Evolutionary conservation across 495 filamentous ascomycete species (phyloP).

Genomic region (Xanthoparmelia taractica): DNA sequence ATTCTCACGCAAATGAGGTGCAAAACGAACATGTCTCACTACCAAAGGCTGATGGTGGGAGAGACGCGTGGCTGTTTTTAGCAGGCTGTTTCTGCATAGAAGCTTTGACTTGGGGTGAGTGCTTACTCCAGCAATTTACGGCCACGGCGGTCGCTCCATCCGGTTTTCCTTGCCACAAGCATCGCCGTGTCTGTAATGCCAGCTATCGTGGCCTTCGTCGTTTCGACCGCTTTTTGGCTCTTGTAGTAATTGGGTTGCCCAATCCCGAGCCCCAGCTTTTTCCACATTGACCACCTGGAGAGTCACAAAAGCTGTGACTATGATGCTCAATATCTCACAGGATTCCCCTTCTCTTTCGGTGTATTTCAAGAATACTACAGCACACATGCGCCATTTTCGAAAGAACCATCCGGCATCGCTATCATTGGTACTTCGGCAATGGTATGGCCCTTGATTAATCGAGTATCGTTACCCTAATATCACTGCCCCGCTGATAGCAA

Average conservation of each 20-base stretch:
- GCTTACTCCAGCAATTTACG: background rate
- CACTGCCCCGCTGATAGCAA: background rate
- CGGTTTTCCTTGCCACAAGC: background rate
- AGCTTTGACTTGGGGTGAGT: conserved; percentile 57
- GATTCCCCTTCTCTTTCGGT: conserved; percentile 58
- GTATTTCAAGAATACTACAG: conserved; percentile 53
- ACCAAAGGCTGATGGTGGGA: conserved; percentile 44
- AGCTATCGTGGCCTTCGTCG: background rate
- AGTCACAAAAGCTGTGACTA: background rate
- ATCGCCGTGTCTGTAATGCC: background rate
- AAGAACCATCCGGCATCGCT: conserved; percentile 33
- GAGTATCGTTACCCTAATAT: background rate
- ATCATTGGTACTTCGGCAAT: conserved; percentile 45
- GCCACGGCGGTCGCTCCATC: background rate
- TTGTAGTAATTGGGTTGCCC: background rate
- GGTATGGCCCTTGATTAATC: conserved; percentile 22
- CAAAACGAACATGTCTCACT: conserved; percentile 7
- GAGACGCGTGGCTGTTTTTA: conserved; percentile 58
- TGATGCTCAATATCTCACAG: conserved; percentile 29
- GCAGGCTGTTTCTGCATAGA: conserved; percentile 56
- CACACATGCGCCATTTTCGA: conserved; percentile 40
- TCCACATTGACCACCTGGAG: background rate
- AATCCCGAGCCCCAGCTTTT: background rate
- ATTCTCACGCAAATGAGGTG: background rate
- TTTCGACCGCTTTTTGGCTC: background rate